These are phyloP conservation scores for Neonectria neomacrospora DNA, from an alignment of 2,329 filamentous ascomycete genomes.

Conservation along the genomic window DNA sequence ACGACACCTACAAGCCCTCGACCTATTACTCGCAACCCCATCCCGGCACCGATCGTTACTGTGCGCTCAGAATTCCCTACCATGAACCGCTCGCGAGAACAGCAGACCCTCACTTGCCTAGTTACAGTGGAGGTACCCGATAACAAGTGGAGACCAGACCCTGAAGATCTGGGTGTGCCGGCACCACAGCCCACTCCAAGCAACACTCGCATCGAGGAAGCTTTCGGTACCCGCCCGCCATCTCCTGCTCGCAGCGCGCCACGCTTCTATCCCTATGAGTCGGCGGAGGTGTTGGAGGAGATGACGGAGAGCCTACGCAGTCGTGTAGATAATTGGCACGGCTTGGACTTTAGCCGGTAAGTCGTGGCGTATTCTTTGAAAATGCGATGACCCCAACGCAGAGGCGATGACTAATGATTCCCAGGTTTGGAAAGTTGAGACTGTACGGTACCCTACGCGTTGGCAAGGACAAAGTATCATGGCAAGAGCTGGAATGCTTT, in stretches of 20 bases:
- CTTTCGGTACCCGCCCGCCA: slow-evolving; percentile 63
- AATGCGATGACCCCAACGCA: neutral
- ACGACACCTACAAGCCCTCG: slow-evolving; percentile 81
- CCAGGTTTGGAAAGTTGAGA: slow-evolving; percentile 88
- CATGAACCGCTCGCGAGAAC: slow-evolving; percentile 88
- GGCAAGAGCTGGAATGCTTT: slow-evolving; percentile 98
- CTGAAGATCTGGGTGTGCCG: slow-evolving; percentile 77
- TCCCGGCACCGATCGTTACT: slow-evolving; percentile 90
- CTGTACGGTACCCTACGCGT: slow-evolving; percentile 91
- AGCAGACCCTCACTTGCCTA: slow-evolving; percentile 93
- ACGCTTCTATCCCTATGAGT: slow-evolving; percentile 77
- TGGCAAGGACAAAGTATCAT: slow-evolving; percentile 94
- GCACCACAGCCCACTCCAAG: slow-evolving; percentile 56
- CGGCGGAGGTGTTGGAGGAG: slow-evolving; percentile 80
- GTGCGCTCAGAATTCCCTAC: slow-evolving; percentile 98
- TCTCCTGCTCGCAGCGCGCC: slow-evolving; percentile 69
- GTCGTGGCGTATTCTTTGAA: slow-evolving; percentile 33
- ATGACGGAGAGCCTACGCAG: slow-evolving; percentile 85
- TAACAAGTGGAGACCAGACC: slow-evolving; percentile 87
- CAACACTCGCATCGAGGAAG: slow-evolving; percentile 61
- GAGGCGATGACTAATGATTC: slow-evolving; percentile 24
- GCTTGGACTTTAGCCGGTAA: slow-evolving; percentile 86
- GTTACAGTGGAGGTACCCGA: slow-evolving; percentile 94
- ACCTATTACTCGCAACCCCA: slow-evolving; percentile 80
- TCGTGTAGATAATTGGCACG: slow-evolving; percentile 99